Conservation (phyloP, 129 eudicot genomes). For the Apium graveolens region DNA sequence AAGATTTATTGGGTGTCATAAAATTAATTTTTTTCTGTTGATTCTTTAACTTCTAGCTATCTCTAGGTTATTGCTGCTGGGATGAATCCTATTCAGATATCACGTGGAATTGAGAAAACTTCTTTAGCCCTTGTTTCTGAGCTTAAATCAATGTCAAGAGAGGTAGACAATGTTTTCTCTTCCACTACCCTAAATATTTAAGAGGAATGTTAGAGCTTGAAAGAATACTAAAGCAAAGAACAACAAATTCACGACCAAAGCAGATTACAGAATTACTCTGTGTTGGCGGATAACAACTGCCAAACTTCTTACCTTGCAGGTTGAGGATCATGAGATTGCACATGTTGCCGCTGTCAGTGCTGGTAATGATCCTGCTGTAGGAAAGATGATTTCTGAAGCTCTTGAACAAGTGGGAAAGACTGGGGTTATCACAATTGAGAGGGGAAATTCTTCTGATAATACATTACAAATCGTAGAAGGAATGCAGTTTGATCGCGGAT, state of each 20-base stretch:
- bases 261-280: constrained; percentile 9
- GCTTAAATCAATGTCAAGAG: constrained; percentile 64
- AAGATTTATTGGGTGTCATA: not conserved
- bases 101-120: constrained; percentile 83
- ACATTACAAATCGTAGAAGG: constrained; percentile 61
- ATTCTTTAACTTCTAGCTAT: constrained; percentile 6
- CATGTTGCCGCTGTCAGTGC: constrained; percentile 89
- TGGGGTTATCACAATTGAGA: constrained; percentile 69
- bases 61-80: constrained; percentile 83
- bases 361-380: constrained; percentile 62
- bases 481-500: constrained; percentile 90
- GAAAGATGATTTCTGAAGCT: constrained; percentile 80
- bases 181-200: not conserved
- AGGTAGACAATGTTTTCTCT: constrained; percentile 33
- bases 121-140: constrained; percentile 68
- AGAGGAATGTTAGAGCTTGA: not conserved
- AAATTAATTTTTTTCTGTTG: not conserved
- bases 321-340: constrained; percentile 83
- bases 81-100: constrained; percentile 61
- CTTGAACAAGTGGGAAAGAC: constrained; percentile 55
- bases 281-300: constrained; percentile 20
- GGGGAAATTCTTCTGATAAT: constrained; percentile 53
- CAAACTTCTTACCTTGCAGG: constrained; percentile 36
- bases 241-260: not conserved
- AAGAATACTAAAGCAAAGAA: not conserved